Evolutionary conservation across 208 protist species (phyloP).

Genomic region (Leishmania braziliensis): DNA sequence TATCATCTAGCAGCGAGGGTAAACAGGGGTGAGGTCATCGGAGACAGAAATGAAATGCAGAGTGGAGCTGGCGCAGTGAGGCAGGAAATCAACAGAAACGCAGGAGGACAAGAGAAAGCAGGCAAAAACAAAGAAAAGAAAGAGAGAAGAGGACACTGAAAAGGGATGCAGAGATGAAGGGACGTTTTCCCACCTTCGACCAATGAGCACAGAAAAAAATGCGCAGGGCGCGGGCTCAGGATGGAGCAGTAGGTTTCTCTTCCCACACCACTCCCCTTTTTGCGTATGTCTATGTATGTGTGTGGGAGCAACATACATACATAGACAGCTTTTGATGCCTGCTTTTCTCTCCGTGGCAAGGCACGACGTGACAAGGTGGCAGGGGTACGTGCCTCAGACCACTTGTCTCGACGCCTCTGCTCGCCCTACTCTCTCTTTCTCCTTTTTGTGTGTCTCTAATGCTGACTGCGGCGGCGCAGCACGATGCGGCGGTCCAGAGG

Average conservation of each 20-base stretch:
- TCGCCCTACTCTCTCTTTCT: not conserved
- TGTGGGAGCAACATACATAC: not conserved
- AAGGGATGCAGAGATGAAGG: not conserved
- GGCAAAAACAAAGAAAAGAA: not conserved
- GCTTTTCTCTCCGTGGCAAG: not conserved
- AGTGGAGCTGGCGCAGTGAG: not conserved
- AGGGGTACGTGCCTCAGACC: not conserved
- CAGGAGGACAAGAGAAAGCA: not conserved
- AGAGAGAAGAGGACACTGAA: not conserved
- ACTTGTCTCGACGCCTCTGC: not conserved
- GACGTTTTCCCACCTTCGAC: not conserved
- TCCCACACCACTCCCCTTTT: not conserved
- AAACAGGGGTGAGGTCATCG: not conserved
- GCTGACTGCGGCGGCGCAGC: not conserved
- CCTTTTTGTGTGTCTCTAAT: not conserved
- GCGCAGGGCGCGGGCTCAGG: not conserved
- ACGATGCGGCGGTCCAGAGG: not conserved
- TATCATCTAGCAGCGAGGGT: not conserved
- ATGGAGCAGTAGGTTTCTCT: not conserved
- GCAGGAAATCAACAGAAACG: not conserved
- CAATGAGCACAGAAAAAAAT: not conserved
- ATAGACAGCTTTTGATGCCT: not conserved
- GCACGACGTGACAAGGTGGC: not conserved
- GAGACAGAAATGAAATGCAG: not conserved
- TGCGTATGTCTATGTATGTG: not conserved